Base-by-base conservation (phyloP, 164 flowering plant species). In the Chimonanthus salicifolius region DNA sequence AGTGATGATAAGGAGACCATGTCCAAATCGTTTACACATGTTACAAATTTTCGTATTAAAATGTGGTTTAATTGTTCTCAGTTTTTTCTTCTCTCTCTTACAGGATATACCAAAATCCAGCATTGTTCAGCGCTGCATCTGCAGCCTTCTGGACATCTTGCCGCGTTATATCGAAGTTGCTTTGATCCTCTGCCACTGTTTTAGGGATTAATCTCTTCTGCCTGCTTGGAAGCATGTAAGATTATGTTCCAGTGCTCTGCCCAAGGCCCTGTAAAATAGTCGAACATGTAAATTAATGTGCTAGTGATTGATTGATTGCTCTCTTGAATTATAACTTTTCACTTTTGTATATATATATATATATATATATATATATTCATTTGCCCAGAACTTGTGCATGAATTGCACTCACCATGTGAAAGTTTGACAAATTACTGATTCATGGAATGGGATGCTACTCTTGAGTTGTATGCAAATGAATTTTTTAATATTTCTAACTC, bases 31-130 rank as follows among this genome's bases (percentile, higher is more conserved):
- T 33, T 33, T 33, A 33, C 33, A 33, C 33, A 33, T 33, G 33
- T 33, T 0, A 1, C 33, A 33, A 33, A 49, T 54, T 54, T n/a
- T 54, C 6, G 11, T 54, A 13, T 54, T 65, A 9, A 44, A 45
- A 45, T 65, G 48, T 4, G 33, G 43, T 20, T 63, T 20, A 10
- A 33, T 63, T 63, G 66, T 7, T 66, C 49, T 44, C 47, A 3
- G 16, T 45, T 8, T 66, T 7, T 11, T n/a, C 11, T 46, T 10
- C 16, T 7, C 45, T 49, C 72, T 47, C 18, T 6, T 20, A 58
- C 92, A 92, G 99, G 84, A 88, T 94, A 74, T 94, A 94, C 82
- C 97, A 94, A 78, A 94, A 94, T 76, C 97, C 99, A 48, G 87
- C 89, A 4, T 75, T 94, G 21, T 70, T 92, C 4, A 87, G 81